A percentile compares a stretch with the other conserved stretches of the same genome.
Conservation (phyloP, 2,329 filamentous ascomycete species). For the Penicillium sp. region DNA sequence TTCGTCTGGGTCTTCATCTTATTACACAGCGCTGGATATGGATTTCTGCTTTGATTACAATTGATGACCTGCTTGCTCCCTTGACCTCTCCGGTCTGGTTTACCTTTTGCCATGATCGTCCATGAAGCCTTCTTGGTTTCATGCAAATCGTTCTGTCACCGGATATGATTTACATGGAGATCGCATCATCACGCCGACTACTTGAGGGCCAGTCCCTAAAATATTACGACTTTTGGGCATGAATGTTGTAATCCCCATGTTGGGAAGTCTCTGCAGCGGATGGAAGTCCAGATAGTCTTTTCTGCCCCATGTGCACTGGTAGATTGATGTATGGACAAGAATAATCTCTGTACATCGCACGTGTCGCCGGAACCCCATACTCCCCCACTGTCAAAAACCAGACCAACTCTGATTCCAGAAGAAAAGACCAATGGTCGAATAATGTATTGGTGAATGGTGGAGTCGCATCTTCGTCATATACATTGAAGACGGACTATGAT, state of each 20-base stretch:
- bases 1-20: slow-evolving; percentile 1
- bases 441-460: slow-evolving; percentile 3
- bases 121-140: no score
- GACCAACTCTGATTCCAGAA: background rate
- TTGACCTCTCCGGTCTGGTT: no score
- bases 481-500: slow-evolving; percentile 6
- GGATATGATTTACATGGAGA: no score
- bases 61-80: background rate
- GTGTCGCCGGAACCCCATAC: background rate
- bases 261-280: no score
- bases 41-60: slow-evolving; percentile 3
- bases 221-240: no score
- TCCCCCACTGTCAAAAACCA: background rate
- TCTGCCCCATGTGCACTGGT: no score
- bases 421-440: slow-evolving; percentile 1
- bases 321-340: slow-evolving; percentile 5
- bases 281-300: no score
- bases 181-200: no score
- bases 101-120: no score
- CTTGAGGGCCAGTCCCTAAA: no score
- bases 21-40: slow-evolving; percentile 14
- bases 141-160: no score
- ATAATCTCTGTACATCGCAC: slow-evolving; percentile 6
- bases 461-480: slow-evolving; percentile 13
- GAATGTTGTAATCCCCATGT: no score